Conservation (phyloP, 192 early-diverging fungal species). For the Coemansia sp. region DNA sequence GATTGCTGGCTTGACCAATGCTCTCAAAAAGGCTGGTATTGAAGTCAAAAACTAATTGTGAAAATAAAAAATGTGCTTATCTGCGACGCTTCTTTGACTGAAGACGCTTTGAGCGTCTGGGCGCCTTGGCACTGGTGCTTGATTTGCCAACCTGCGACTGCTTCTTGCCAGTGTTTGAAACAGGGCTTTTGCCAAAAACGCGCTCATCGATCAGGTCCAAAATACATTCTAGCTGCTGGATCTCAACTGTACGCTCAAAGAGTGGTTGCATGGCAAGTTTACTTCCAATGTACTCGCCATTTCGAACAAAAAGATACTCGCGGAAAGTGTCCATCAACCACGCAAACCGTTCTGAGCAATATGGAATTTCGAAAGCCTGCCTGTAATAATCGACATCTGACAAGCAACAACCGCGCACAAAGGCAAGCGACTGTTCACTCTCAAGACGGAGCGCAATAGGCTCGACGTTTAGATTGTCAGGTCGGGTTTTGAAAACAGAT, state of each 20-base stretch:
- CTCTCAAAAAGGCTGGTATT: constrained; percentile 65
- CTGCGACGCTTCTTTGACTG: too few species aligned
- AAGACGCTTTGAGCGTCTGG: too few species aligned
- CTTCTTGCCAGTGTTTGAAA: too few species aligned
- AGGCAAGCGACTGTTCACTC: not conserved
- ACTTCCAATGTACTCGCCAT: constrained; percentile 5
- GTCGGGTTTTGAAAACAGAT: not conserved
- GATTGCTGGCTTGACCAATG: constrained; percentile 42
- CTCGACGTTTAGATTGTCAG: not conserved
- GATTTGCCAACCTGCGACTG: too few species aligned
- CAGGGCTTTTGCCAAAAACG: too few species aligned
- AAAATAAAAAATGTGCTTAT: too few species aligned
- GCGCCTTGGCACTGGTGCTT: too few species aligned
- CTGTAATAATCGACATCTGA: not conserved
- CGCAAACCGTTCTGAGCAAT: not conserved
- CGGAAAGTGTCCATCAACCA: not conserved
- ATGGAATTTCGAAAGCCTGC: not conserved
- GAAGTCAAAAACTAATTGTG: constrained; percentile 22
- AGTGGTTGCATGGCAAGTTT: not conserved
- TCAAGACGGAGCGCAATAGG: too few species aligned
- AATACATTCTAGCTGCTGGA: not conserved
- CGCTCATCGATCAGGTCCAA: not conserved
- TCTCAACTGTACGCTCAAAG: not conserved
- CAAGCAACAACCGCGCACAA: not conserved
- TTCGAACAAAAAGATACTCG: not conserved